Percentiles rank a stretch among this genome's conserved stretches.
These are phyloP conservation scores for Fusarium oxysporum DNA, from an alignment of 2,329 filamentous ascomycete genomes.

Conservation along the genomic window DNA sequence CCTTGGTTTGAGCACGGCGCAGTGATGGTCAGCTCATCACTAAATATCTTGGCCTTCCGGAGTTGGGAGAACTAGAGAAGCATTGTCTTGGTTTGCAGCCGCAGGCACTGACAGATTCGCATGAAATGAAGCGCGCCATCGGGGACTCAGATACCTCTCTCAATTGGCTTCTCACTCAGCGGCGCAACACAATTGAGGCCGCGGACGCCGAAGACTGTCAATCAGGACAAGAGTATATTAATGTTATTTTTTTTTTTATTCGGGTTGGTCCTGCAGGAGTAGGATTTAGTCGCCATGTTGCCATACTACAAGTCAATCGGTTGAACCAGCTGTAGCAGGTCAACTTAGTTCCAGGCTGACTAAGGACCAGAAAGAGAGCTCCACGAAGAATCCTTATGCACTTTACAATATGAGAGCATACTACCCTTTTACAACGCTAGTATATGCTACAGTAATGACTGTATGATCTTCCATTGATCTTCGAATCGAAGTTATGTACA, in stretches of 20 bases:
- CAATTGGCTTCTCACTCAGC: not conserved
- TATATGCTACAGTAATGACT: accelerated
- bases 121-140: not conserved
- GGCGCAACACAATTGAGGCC: too few species aligned
- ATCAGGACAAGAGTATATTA: accelerated
- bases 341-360: too few species aligned
- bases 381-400: accelerated
- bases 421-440: accelerated
- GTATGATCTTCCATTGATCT: accelerated
- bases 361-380: not conserved
- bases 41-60: not conserved
- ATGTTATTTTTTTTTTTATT: not conserved
- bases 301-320: accelerated
- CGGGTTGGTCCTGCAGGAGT: accelerated
- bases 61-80: not conserved
- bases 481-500: accelerated
- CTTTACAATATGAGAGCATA: accelerated
- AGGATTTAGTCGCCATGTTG: accelerated
- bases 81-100: not conserved
- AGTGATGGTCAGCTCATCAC: not conserved
- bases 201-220: not conserved
- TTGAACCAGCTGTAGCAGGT: too few species aligned
- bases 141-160: not conserved
- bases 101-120: not conserved
- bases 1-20: not conserved